phyloP scores from a whole-genome alignment of 2,329 filamentous ascomycete species.

The Fusarium sp. region DNA sequence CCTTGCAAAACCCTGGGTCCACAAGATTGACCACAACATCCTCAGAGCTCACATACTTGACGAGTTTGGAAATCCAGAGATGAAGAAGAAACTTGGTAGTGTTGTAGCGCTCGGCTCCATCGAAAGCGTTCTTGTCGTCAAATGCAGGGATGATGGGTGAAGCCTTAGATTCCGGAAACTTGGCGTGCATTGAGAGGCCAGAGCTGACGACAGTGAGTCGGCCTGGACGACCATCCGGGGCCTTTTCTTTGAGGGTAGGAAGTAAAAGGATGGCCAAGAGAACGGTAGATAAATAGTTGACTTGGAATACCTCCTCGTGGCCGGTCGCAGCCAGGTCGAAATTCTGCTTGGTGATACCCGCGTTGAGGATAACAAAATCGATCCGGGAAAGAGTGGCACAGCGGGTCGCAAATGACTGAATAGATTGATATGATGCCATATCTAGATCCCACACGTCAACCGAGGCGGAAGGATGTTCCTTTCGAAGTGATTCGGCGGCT shows the following conservation, averaged over 20 bases:
- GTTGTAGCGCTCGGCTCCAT: conserved; percentile 34
- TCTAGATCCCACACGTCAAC: conserved; percentile 11
- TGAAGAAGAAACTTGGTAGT: conserved; percentile 43
- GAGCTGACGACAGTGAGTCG: conserved; percentile 43
- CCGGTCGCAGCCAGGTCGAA: conserved; percentile 10
- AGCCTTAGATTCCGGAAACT: conserved; percentile 32
- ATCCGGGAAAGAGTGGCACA: not conserved
- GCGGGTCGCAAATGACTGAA: not conserved
- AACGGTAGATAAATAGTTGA: conserved; percentile 38
- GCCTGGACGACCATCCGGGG: conserved; percentile 6
- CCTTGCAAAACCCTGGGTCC: conserved; percentile 42
- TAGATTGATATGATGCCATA: conserved; percentile 8
- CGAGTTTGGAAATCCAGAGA: conserved; percentile 50
- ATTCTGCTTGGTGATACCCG: conserved; percentile 7
- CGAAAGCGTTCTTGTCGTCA: conserved; percentile 33
- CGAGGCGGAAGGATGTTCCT: not conserved
- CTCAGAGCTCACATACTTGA: conserved; percentile 45
- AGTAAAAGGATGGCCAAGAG: conserved; percentile 28
- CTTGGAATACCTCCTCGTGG: conserved; percentile 36
- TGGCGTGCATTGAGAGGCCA: conserved; percentile 30
- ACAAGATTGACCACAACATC: conserved; percentile 48
- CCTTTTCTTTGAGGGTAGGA: conserved; percentile 27
- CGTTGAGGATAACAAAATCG: conserved; percentile 14
- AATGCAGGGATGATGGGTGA: conserved; percentile 33
- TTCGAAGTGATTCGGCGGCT: conserved; percentile 37